These are phyloP conservation scores for Linnemannia elongata DNA, from an alignment of 192 early-diverging fungal genomes.

Conservation along the genomic window DNA sequence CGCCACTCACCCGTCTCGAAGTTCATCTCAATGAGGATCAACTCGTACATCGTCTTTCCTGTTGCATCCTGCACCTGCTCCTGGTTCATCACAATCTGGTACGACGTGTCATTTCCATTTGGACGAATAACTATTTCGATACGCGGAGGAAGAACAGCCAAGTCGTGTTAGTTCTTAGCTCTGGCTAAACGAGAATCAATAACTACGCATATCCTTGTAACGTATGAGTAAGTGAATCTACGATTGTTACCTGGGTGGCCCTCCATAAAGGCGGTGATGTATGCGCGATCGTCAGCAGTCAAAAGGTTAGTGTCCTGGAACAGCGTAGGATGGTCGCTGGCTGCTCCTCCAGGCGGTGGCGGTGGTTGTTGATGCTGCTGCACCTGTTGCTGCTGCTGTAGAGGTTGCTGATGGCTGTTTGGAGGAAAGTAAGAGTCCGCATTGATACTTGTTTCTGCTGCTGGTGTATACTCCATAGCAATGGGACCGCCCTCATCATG, in stretches of 20 bases:
- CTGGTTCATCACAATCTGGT: conserved; percentile 57
- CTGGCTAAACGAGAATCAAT: neutral
- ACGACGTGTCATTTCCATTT: conserved; percentile 36
- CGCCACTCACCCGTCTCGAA: conserved; percentile 58
- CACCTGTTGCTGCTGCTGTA: conserved; percentile 22
- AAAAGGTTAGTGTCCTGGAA: conserved; percentile 51
- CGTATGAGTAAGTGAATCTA: neutral
- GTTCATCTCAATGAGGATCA: conserved; percentile 56
- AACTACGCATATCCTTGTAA: neutral
- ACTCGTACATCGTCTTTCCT: conserved; percentile 46
- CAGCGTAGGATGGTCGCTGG: conserved; percentile 36
- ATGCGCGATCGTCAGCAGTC: conserved; percentile 34
- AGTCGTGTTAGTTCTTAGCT: neutral
- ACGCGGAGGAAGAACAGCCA: neutral
- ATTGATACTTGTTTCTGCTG: neutral
- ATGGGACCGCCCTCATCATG: conserved; percentile 19
- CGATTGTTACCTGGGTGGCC: conserved; percentile 48
- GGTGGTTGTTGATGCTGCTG: neutral
- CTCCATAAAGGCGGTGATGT: conserved; percentile 45
- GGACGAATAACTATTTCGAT: conserved; percentile 34
- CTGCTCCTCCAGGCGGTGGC: neutral
- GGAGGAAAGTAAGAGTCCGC: conserved; percentile 22
- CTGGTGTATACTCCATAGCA: neutral
- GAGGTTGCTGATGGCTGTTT: neutral
- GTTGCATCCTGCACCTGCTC: conserved; percentile 44